Evolutionary conservation across 768 basidiomycete species (phyloP), one percentile per base, ranked within the genome.

Genomic region (Tylopilus vinaceipallidus): DNA sequence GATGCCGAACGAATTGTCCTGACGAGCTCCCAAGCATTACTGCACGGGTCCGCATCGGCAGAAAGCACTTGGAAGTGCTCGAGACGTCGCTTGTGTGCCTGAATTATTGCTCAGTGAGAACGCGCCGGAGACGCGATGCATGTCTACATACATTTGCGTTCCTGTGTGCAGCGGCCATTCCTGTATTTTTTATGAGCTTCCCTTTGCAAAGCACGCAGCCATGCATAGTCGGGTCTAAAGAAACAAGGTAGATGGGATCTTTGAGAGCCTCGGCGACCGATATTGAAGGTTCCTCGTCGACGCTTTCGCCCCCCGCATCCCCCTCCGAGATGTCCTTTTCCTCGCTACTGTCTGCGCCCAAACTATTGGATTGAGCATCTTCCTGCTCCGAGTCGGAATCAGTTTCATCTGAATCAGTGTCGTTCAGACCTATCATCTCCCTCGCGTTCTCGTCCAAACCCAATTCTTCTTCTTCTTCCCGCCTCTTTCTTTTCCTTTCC

Each of bases 381-480:
- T 71, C 12, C 57, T 45, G 60, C 45, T 58, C 81, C 19, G 75
- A 75, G 45, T 71, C 72, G 9, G 81, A 80, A 12, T 76, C 75
- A 59, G 77, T 64, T 68, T 88, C 87, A 40, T 86, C 84, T 26
- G 86, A 86, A 65, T 90, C 85, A 1, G 86, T 86, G 56, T 89
- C 84, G 35, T 88, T 75, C 54, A 90, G 62, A 22, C 86, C 88
- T 12, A 88, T 68, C 30, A 81, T 61, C 41, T 80, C 80, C 60
- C 77, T 86, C 71, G 74, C 72, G n/a, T 83, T 83, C 29, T 76
- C 78, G 49, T 86, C 80, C 6, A 86, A 56, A 0, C 81, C 84
- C 30, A 85, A 74, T 43, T 80, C 77, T 63, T 84, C 83, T 53
- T 86, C 85, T 55, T 83, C 73, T 58, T 83, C 74, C 51, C 73